A percentile compares a stretch with the other conserved stretches of the same genome.
phyloP scores from a whole-genome alignment of 2,329 filamentous ascomycete species.

The Didymella lethalis region DNA sequence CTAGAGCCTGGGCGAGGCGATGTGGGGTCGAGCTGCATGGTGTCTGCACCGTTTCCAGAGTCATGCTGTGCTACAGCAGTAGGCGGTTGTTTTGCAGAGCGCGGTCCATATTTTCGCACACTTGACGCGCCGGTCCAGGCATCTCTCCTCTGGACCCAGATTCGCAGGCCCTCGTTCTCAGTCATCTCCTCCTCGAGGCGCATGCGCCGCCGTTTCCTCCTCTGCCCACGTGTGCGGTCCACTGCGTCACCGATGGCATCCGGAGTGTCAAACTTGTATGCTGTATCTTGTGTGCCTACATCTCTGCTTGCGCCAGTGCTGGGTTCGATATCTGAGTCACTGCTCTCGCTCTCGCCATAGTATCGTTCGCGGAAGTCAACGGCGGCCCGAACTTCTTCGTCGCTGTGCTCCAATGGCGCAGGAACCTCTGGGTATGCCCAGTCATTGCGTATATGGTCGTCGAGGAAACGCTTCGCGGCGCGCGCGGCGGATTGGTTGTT shows the following conservation, averaged over 20 bases:
- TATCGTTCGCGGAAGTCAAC: constrained; percentile 54
- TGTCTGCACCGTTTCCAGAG: constrained; percentile 9
- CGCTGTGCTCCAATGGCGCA: constrained; percentile 44
- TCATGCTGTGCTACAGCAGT: constrained; percentile 7
- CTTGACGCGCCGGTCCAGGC: constrained; percentile 79
- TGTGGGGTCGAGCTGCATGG: constrained; percentile 2
- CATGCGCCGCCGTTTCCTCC: constrained; percentile 50
- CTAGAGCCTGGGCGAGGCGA: not conserved
- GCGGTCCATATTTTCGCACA: constrained; percentile 54
- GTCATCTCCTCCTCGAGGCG: constrained; percentile 54
- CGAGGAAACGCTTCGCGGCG: constrained; percentile 53
- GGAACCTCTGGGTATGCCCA: constrained; percentile 54
- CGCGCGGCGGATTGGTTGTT: constrained; percentile 54
- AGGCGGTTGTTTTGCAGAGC: not conserved
- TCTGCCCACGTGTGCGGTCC: constrained; percentile 35
- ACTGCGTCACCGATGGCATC: constrained; percentile 54
- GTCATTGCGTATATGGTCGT: constrained; percentile 54
- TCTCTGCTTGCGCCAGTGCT: constrained; percentile 7
- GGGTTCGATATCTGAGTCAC: constrained; percentile 33
- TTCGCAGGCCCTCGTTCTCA: constrained; percentile 85
- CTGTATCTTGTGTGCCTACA: constrained; percentile 35
- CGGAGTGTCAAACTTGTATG: constrained; percentile 56
- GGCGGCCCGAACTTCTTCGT: constrained; percentile 45
- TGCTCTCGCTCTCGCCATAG: constrained; percentile 49
- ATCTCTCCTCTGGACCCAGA: constrained; percentile 78